A percentile compares a stretch with the other conserved stretches of the same genome.
Conservation (phyloP, 2,329 filamentous ascomycete genomes). For the Bipolaris victoriae region DNA sequence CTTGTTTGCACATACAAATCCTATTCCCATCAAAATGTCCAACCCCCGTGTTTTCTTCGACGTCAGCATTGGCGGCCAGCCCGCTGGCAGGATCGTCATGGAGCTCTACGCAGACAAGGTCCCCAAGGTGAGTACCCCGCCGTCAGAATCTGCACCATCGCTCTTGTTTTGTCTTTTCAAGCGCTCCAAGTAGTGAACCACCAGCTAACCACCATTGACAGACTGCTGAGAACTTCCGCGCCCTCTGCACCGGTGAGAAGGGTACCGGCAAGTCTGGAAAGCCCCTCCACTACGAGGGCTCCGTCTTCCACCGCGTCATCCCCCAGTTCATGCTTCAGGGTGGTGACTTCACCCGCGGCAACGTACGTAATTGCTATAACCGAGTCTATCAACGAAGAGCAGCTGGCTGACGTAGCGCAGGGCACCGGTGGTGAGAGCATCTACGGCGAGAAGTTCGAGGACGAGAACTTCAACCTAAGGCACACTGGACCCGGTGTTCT, state of each 20-base stretch:
- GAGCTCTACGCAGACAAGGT: constrained; percentile 72
- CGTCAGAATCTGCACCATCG: constrained; percentile 21
- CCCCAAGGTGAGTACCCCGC: constrained; percentile 60
- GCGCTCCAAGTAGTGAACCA: not conserved
- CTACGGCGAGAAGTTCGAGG: constrained; percentile 95
- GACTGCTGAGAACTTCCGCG: constrained; percentile 94
- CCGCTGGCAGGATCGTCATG: constrained; percentile 80
- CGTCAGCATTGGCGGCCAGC: constrained; percentile 76
- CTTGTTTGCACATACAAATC: constrained; percentile 5
- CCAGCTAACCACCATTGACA: constrained; percentile 46
- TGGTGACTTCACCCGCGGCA: constrained; percentile 92
- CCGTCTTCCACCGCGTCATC: constrained; percentile 92
- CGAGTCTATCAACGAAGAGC: not conserved
- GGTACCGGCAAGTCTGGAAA: constrained; percentile 81
- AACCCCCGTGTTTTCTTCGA: constrained; percentile 87
- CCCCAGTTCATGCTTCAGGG: constrained; percentile 99
- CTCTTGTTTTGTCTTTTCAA: not conserved
- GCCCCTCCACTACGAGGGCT: constrained; percentile 89
- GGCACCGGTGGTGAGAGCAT: constrained; percentile 86
- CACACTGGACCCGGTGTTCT: constrained; percentile 92
- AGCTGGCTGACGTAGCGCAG: constrained; percentile 22
- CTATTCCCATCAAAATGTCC: constrained; percentile 33
- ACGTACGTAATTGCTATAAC: constrained; percentile 65
- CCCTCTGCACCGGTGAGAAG: constrained; percentile 93
- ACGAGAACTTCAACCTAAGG: constrained; percentile 92